phyloP scores from a whole-genome alignment of 176 grass and related monocot genomes.

The Elymus sibiricus region DNA sequence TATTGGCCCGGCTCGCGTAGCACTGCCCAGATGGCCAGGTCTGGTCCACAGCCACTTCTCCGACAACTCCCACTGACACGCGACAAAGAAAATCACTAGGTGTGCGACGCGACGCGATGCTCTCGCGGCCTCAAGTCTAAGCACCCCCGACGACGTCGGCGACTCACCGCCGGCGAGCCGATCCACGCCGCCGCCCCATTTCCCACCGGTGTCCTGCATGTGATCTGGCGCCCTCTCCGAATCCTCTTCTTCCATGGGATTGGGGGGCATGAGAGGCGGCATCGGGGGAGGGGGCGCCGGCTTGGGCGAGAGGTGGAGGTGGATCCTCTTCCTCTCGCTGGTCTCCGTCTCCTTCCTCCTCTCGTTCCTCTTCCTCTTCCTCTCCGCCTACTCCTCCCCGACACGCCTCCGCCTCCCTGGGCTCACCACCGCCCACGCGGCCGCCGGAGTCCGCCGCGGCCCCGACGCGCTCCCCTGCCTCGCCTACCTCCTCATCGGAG shows the following conservation, averaged over 20 bases:
- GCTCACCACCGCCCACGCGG: not conserved
- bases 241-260: constrained; percentile 11
- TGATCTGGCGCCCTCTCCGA: not conserved
- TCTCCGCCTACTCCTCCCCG: constrained; percentile 35
- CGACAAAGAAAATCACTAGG: constrained; percentile 14
- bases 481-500: constrained; percentile 67
- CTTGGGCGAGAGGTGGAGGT: constrained; percentile 38
- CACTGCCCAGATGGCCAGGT: too few relatives aligned
- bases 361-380: constrained; percentile 55
- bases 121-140: constrained; percentile 10
- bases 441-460: constrained; percentile 19
- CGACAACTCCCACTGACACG: constrained; percentile 1
- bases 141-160: constrained; percentile 9
- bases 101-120: constrained; percentile 6
- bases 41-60: not conserved
- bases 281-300: not conserved
- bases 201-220: not conserved
- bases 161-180: constrained; percentile 32
- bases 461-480: constrained; percentile 51
- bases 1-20: too few relatives aligned
- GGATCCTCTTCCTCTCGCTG: constrained; percentile 37
- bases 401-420: constrained; percentile 46
- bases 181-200: not conserved
- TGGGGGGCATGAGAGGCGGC: constrained; percentile 22
- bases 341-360: constrained; percentile 49